Conservation (phyloP, 768 basidiomycete genomes). For the Asterophora lycoperdoides region DNA sequence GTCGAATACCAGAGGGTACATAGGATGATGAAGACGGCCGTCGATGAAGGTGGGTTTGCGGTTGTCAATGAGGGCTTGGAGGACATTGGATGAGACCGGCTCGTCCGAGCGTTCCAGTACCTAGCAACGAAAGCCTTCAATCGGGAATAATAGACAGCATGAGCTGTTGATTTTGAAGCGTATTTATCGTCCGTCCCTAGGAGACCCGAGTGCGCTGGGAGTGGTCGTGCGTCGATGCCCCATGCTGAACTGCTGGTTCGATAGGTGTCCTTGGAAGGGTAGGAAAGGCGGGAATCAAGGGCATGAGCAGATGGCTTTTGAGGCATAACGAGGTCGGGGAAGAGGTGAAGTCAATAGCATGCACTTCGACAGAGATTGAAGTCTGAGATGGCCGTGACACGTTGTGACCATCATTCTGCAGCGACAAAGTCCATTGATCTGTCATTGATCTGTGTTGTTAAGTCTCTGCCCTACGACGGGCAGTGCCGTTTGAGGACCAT, state of each 20-base stretch:
- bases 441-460: too few species aligned
- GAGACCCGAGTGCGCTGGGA: constrained; percentile 27
- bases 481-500: too few species aligned
- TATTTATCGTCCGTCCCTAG: constrained; percentile 29
- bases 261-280: constrained; percentile 18
- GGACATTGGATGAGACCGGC: constrained; percentile 21
- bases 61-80: constrained; percentile 29
- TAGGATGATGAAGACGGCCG: constrained; percentile 62
- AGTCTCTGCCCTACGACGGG: too few species aligned
- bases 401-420: constrained; percentile 15
- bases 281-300: constrained; percentile 20
- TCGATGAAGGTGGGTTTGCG: constrained; percentile 29
- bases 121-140: constrained; percentile 21
- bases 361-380: neutral
- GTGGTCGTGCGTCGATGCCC: constrained; percentile 26
- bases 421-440: too few species aligned
- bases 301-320: constrained; percentile 22
- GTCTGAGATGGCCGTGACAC: neutral
- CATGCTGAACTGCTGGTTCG: constrained; percentile 23
- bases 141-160: constrained; percentile 23
- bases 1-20: constrained; percentile 92
- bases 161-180: constrained; percentile 20
- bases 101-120: constrained; percentile 23
- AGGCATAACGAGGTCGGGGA: constrained; percentile 17
- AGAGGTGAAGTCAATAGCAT: constrained; percentile 9